Evolutionary conservation across 352 stramenopile species (phyloP).

Genomic region (Phytophthora gonapodyides): DNA sequence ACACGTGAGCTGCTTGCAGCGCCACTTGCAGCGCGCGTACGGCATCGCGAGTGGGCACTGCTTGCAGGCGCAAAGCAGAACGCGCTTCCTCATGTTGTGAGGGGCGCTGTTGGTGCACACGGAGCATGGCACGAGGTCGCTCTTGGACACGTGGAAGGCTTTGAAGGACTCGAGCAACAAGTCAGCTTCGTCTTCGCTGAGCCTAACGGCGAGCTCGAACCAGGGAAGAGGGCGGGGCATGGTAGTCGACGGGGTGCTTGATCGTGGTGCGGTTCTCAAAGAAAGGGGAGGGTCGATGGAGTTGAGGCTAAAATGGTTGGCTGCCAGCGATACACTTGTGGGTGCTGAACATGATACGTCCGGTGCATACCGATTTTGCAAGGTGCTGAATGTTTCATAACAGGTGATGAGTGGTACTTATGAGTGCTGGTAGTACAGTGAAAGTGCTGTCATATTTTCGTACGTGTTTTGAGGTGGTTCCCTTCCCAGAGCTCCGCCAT

Average conservation of each 20-base stretch:
- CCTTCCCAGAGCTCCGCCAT: conserved; percentile 9
- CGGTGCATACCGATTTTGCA: too few relatives aligned
- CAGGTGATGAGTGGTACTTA: too few relatives aligned
- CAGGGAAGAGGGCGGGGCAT: conserved; percentile 7
- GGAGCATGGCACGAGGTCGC: not conserved
- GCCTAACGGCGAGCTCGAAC: not conserved
- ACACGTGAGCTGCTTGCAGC: conserved; percentile 7
- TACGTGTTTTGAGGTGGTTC: too few relatives aligned
- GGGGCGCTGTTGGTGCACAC: conserved; percentile 1
- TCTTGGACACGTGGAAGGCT: not conserved
- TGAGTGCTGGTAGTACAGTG: too few relatives aligned
- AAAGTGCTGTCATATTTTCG: too few relatives aligned
- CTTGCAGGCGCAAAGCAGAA: conserved; percentile 6
- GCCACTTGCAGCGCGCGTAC: conserved; percentile 9
- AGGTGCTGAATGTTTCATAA: too few relatives aligned
- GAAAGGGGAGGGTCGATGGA: too few relatives aligned
- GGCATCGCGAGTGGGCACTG: conserved; percentile 1
- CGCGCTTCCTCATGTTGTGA: conserved; percentile 11
- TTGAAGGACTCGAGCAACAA: not conserved
- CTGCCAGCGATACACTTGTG: too few relatives aligned
- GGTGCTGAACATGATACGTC: too few relatives aligned
- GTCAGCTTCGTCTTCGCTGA: conserved; percentile 1
- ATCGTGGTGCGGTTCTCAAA: too few relatives aligned
- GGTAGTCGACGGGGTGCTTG: not conserved
- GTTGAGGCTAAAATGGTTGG: too few relatives aligned